phyloP scores from a whole-genome alignment of 257 asterid species.

The Leptodermis oblonga region DNA sequence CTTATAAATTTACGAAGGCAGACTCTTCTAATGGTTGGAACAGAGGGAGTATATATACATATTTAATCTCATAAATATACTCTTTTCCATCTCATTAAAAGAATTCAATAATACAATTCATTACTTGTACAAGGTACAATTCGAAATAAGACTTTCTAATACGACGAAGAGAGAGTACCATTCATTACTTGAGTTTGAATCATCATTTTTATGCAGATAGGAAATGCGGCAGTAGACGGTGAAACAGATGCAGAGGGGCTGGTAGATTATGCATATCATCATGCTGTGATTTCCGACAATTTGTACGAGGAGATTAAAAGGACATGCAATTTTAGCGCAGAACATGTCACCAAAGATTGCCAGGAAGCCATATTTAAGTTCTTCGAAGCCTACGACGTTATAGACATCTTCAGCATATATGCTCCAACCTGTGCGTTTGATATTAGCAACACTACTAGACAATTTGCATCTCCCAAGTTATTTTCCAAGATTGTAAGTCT shows the following conservation, averaged over 20 bases:
- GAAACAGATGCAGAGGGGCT: constrained; percentile 69
- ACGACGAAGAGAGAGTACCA: too few species aligned
- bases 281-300: constrained; percentile 75
- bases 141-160: too few species aligned
- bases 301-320: constrained; percentile 39
- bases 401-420: constrained; percentile 81
- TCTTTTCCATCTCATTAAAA: too few species aligned
- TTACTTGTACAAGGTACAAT: too few species aligned
- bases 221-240: constrained; percentile 70
- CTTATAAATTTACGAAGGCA: too few species aligned
- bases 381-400: constrained; percentile 48
- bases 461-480: constrained; percentile 23
- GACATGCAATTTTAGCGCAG: constrained; percentile 47
- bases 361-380: constrained; percentile 29
- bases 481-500: constrained; percentile 42
- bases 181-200: too few species aligned
- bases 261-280: constrained; percentile 90
- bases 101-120: too few species aligned
- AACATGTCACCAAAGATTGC: constrained; percentile 29
- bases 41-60: too few species aligned
- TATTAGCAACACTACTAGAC: constrained; percentile 11
- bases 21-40: too few species aligned
- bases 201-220: too few species aligned
- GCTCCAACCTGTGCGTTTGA: constrained; percentile 47
- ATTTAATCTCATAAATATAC: too few species aligned